Evolutionary conservation across 176 grass and related monocot species (phyloP), one percentile per base, ranked within the genome.

Genomic region (Melocanna baccifera): DNA sequence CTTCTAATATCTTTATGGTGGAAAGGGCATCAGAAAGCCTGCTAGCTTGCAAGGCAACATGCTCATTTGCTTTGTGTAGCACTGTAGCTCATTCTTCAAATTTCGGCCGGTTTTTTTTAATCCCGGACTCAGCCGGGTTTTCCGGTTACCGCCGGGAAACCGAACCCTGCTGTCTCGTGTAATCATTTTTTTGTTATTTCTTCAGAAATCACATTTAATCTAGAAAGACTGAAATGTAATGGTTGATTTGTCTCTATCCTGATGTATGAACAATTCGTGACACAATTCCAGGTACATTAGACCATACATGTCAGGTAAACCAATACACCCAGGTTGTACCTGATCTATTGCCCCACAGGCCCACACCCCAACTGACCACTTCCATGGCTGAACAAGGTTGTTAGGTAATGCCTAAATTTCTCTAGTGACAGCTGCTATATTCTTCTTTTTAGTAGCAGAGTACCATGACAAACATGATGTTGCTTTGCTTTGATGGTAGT

Each of bases 1-100:
- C 88, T 81, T 96, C 91, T 86, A 94, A 73, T 61, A 86, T 63
- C 70, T 87, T 92, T 75, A 87, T 85, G 70, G 87, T 86, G 19
- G 81, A 86, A 77, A 77, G 63, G 20, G 89, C 65, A 39, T 95
- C 89, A 75, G 85, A 84, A 73, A 88, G 69, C 65, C 51, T 86
- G 85, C 66, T 88, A 81, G 82, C 79, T n/a, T 92, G 67, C 25
- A 77, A 74, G 56, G 78, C 80, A 77, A 87, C 81, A 84, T 92
- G 74, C 55, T 92, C 88, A 74, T 92, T 88, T 78, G 81, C 85
- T 62, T 83, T 90, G 25, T 74, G 56, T 68, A 94, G 83, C 88
- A 92, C 93, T 74, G 47, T 68, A 94, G 83, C 88, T 94, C 93
- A 83, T 88, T 82, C 67, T 88, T 70, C 62, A 88, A 53, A 32